Conservation (phyloP, 352 stramenopile genomes). For the Globisporangium perplexum region DNA sequence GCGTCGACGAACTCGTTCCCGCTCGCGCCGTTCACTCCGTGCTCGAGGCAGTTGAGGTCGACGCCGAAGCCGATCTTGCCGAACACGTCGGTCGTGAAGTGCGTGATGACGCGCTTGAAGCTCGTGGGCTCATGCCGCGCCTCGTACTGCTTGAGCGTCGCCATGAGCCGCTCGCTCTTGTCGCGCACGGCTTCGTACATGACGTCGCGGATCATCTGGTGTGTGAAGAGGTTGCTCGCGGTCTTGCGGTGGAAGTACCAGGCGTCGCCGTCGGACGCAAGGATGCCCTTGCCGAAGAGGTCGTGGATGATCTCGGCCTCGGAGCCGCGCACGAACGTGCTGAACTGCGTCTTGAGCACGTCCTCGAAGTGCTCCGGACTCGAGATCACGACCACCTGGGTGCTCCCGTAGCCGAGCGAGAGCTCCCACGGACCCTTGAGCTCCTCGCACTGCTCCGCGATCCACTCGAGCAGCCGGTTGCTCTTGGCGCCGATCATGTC, state of each 20-base stretch:
- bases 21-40: neutral
- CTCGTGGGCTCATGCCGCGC: neutral
- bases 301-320: constrained; percentile 19
- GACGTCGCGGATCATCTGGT: constrained; percentile 22
- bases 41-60: constrained; percentile 11
- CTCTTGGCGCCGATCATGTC: constrained; percentile 15
- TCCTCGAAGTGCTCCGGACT: constrained; percentile 27
- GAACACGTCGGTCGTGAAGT: constrained; percentile 28
- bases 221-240: constrained; percentile 39
- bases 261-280: constrained; percentile 27
- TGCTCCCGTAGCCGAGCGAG: constrained; percentile 17
- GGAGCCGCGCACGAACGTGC: constrained; percentile 27
- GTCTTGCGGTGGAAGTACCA: constrained; percentile 50
- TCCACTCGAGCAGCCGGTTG: constrained; percentile 25
- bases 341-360: constrained; percentile 29
- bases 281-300: constrained; percentile 34
- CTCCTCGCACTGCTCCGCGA: constrained; percentile 14
- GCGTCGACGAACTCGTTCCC: constrained; percentile 32
- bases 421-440: constrained; percentile 25
- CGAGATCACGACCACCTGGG: constrained; percentile 16
- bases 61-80: constrained; percentile 27
- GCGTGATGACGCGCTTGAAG: constrained; percentile 11
- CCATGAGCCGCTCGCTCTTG: neutral
- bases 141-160: constrained; percentile 13
- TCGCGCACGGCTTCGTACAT: constrained; percentile 19